Evolutionary conservation across 2,329 filamentous ascomycete genomes (phyloP).

Genomic region (Diaporthe vaccinii): DNA sequence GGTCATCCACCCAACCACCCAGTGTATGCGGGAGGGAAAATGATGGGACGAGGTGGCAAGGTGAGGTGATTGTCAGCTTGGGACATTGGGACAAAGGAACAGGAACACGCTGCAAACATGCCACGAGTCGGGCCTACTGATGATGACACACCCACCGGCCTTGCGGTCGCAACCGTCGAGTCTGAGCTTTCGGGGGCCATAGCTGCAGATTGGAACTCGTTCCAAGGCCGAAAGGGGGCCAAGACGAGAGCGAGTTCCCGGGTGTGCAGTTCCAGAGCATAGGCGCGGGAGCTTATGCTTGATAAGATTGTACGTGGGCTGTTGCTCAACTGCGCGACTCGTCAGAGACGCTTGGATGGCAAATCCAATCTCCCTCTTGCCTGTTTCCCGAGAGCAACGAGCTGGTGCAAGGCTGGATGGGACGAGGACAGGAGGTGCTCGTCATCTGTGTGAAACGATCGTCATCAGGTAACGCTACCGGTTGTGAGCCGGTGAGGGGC

Average conservation of each 20-base stretch:
- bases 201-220: slow-evolving; percentile 1
- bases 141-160: slow-evolving; percentile 4
- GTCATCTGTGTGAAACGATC: slow-evolving; percentile 31
- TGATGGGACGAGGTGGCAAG: slow-evolving; percentile 10
- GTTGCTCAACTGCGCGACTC: slow-evolving; percentile 16
- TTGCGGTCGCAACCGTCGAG: slow-evolving; percentile 25
- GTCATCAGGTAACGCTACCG: slow-evolving; percentile 25
- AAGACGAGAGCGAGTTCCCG: neutral
- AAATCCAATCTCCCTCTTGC: neutral
- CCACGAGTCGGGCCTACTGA: slow-evolving; percentile 31
- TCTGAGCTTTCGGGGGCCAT: slow-evolving; percentile 7
- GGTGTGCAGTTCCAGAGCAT: neutral
- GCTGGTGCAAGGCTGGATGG: neutral
- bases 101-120: slow-evolving; percentile 28
- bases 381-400: neutral
- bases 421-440: neutral
- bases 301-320: slow-evolving; percentile 19
- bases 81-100: neutral
- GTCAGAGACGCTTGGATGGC: slow-evolving; percentile 8
- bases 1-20: slow-evolving; percentile 2
- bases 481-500: neutral
- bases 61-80: slow-evolving; percentile 19
- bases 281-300: slow-evolving; percentile 13
- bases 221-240: slow-evolving; percentile 21
- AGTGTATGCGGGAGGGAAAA: neutral